A percentile compares a stretch with the other conserved stretches of the same genome.
phyloP scores from a whole-genome alignment of 2,329 filamentous ascomycete genomes.

The Leptographium radiaticola region DNA sequence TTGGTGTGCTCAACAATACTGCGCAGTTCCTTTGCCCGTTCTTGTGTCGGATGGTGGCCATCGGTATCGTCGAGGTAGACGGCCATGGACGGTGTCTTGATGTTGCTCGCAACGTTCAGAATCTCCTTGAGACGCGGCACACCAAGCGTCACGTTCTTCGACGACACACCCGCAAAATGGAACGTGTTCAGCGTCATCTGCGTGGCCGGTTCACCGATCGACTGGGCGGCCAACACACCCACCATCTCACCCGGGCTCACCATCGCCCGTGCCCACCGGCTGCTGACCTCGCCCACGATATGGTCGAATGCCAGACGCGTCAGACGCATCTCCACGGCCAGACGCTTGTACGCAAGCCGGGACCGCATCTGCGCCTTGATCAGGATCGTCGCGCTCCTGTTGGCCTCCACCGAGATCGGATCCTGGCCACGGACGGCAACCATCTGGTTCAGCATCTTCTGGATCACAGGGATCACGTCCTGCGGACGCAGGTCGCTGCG shows the following conservation, averaged over 20 bases:
- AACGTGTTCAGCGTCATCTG: conserved; percentile 99
- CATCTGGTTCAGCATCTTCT: conserved; percentile 61
- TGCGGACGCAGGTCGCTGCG: conserved; percentile 82
- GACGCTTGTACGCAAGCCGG: conserved; percentile 79
- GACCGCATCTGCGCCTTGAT: conserved; percentile 89
- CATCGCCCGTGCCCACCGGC: conserved; percentile 70
- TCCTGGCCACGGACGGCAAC: conserved; percentile 80
- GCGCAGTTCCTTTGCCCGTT: conserved; percentile 72
- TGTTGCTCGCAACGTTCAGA: conserved; percentile 92
- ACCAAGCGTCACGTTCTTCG: conserved; percentile 97
- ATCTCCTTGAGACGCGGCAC: conserved; percentile 99
- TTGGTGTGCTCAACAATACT: conserved; percentile 91
- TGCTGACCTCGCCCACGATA: conserved; percentile 81
- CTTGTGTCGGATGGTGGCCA: conserved; percentile 44
- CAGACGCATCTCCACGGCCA: conserved; percentile 74
- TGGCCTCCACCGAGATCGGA: conserved; percentile 69
- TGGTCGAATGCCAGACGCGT: conserved; percentile 90
- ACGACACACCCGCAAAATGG: conserved; percentile 99
- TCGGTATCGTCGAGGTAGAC: conserved; percentile 62
- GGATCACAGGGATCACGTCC: conserved; percentile 72
- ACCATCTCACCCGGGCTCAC: conserved; percentile 98
- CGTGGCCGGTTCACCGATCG: conserved; percentile 94
- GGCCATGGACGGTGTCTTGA: conserved; percentile 96
- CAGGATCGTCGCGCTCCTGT: conserved; percentile 75
- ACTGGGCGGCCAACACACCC: conserved; percentile 91